These are phyloP conservation scores for Trametes villosa DNA, from an alignment of 768 basidiomycete genomes.

Conservation along the genomic window DNA sequence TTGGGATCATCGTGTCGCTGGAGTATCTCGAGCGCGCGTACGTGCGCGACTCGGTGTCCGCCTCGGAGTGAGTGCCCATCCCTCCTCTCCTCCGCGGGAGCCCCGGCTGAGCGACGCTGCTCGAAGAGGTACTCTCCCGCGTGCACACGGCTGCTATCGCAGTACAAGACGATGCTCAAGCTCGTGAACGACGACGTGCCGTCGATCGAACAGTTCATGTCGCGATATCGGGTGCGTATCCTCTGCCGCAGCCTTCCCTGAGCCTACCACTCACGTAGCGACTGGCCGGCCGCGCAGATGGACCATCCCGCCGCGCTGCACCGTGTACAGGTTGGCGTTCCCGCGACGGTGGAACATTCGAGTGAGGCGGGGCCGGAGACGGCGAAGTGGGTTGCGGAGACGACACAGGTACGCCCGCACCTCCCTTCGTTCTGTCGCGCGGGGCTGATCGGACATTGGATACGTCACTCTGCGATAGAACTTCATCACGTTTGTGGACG, in stretches of 20 bases:
- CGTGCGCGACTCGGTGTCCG: slow-evolving; percentile 89
- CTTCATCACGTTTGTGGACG: slow-evolving; percentile 99
- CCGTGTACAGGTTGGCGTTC: slow-evolving; percentile 88
- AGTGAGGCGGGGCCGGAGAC: slow-evolving; percentile 92
- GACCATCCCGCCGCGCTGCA: slow-evolving; percentile 93
- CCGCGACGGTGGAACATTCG: slow-evolving; percentile 95
- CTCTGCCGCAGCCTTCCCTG: background rate
- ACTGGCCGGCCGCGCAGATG: slow-evolving; percentile 68
- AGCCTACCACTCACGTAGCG: background rate
- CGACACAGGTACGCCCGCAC: slow-evolving; percentile 73
- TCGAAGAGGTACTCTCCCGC: slow-evolving; percentile 91
- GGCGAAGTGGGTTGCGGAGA: slow-evolving; percentile 97
- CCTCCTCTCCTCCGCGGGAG: background rate
- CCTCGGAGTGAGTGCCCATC: slow-evolving; percentile 72
- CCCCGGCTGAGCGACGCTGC: slow-evolving; percentile 36
- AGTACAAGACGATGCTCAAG: slow-evolving; percentile 97
- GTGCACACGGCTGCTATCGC: slow-evolving; percentile 90
- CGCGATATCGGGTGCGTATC: slow-evolving; percentile 71
- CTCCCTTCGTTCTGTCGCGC: background rate
- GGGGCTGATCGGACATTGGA: background rate
- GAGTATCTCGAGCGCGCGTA: slow-evolving; percentile 97
- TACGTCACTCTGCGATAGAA: no score
- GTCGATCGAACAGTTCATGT: slow-evolving; percentile 90
- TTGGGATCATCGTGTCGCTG: slow-evolving; percentile 86
- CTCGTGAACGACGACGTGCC: slow-evolving; percentile 89